Evolutionary conservation across 257 asterid species (phyloP).

Genomic region (Penstemon eatonii): DNA sequence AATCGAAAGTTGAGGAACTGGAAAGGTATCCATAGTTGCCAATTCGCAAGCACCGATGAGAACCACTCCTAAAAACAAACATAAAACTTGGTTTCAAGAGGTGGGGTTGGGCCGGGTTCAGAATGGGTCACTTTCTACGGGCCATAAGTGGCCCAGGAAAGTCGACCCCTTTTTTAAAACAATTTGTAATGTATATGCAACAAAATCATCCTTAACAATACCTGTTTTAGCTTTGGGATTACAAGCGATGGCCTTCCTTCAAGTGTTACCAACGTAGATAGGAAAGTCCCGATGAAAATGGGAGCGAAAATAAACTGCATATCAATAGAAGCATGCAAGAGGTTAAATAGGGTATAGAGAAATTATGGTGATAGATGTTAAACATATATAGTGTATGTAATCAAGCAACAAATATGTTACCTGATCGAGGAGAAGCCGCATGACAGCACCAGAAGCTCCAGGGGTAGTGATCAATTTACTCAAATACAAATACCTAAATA

Average conservation of each 20-base stretch:
- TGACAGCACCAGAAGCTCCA: slow-evolving; percentile 68
- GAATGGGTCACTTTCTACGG: not conserved
- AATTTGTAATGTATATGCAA: not conserved
- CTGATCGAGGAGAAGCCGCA: slow-evolving; percentile 85
- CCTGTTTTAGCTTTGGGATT: slow-evolving; percentile 88
- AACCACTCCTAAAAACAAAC: slow-evolving; percentile 69
- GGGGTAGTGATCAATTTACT: slow-evolving; percentile 67
- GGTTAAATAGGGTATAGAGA: slow-evolving; percentile 6
- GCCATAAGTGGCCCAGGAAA: no score
- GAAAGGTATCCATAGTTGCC: slow-evolving; percentile 98
- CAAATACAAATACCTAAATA: slow-evolving; percentile 66
- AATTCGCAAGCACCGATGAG: slow-evolving; percentile 84
- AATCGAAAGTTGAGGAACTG: slow-evolving; percentile 92
- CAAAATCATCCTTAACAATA: slow-evolving; percentile 21
- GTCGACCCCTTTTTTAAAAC: not conserved
- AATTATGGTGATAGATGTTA: not conserved
- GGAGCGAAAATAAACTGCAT: slow-evolving; percentile 82
- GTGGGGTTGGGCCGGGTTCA: not conserved
- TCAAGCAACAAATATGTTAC: slow-evolving; percentile 37
- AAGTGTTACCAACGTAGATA: slow-evolving; percentile 59
- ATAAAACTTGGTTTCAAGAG: slow-evolving; percentile 2
- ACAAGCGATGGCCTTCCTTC: slow-evolving; percentile 71
- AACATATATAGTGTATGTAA: not conserved
- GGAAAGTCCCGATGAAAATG: slow-evolving; percentile 63
- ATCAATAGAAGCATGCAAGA: slow-evolving; percentile 1